Evolutionary conservation across 176 grass and related monocot species (phyloP).

Genomic region (Triticum aestivum): IWGSC_CS_RefSeq_v2.1 NC_057809.1:604863605-604864104

Average conservation of each 20-base stretch:
- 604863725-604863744: too few species aligned
- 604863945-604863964: background rate
- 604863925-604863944: background rate
- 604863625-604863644: too few species aligned
- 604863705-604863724: too few species aligned
- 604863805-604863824: background rate
- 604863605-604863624: too few species aligned
- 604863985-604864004: background rate
- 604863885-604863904: background rate
- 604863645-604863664: too few species aligned
- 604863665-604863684: too few species aligned
- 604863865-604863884: background rate
- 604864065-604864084: background rate
- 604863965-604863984: background rate
- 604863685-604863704: fast-evolving
- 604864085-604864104: background rate
- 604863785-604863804: too few species aligned
- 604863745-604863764: too few species aligned
- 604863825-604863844: background rate
- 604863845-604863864: background rate
- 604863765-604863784: too few species aligned
- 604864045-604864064: background rate
- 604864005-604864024: background rate
- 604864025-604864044: background rate
- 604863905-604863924: too few species aligned